Base-by-base conservation (phyloP, 2,329 filamentous ascomycete genomes). In the Beauveria caledonica region DNA sequence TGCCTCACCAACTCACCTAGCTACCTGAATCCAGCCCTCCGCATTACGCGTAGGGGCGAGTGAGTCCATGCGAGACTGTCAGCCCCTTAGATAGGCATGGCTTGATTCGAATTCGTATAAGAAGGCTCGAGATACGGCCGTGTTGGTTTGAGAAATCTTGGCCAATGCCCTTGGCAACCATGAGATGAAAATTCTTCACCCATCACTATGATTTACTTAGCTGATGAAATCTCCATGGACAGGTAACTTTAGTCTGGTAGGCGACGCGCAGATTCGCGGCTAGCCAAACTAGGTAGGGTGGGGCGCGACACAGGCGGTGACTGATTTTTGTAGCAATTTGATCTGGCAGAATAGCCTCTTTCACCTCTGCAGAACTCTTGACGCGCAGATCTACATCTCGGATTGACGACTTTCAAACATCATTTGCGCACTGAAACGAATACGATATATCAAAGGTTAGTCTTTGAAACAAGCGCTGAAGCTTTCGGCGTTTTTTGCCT, bases 291-390 rank as follows among this genome's bases (percentile, higher is more conserved):
- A 8, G 11, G n/a, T 45, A 25, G 8, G 33, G 45, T 50, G 45
- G 44, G 19, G 45, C 27, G 33, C 3, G 3, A 19, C 3, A 5
- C 40, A 25, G 57, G 57, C 57, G 57, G 57, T 60, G 57, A 54
- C 42, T 9, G 17, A 27, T 5, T 33, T 49, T 44, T 55, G n/a
- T 33, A 39, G 42, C 49, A 60, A 46, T 49, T 50, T 50, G 17
- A 49, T 42, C 19, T 33, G 58, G 58, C 51, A 60, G 58, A 60
- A 60, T 50, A 19, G 45, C 33, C 45, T 44, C 58, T 48, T 55
- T 60, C 49, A n/a, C 40, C 51, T n/a, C n/a, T 54, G 44, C 23
- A 44, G 23, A 54, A 9, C 44, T 29, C 44, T 23, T 2, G 10
- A 48, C 15, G 29, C 15, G 17, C 11, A 49, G 13, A 21, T 5